Evolutionary conservation across 2,329 filamentous ascomycete genomes (phyloP).

Genomic region (Coniella lustricola): DNA sequence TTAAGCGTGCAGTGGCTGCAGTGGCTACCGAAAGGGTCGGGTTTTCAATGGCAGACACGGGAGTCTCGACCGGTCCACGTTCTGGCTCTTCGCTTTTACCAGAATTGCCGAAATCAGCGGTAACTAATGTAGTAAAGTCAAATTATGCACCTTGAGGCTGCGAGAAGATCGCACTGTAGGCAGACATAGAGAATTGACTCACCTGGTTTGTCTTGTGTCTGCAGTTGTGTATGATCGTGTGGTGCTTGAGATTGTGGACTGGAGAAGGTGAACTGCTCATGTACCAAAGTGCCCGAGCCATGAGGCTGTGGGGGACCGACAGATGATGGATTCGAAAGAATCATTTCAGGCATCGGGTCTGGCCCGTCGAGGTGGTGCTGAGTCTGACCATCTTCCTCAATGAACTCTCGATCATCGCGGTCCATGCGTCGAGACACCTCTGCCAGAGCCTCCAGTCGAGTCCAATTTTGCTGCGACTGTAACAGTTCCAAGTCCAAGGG

Average conservation of each 20-base stretch:
- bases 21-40: slow-evolving; percentile 49
- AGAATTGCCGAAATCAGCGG: slow-evolving; percentile 22
- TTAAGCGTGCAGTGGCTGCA: slow-evolving; percentile 48
- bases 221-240: slow-evolving; percentile 27
- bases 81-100: slow-evolving; percentile 44
- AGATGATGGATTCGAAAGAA: slow-evolving; percentile 1
- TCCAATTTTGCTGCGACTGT: slow-evolving; percentile 55
- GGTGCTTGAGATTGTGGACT: slow-evolving; percentile 47
- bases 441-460: slow-evolving; percentile 76
- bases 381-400: slow-evolving; percentile 41
- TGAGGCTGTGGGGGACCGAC: slow-evolving; percentile 16
- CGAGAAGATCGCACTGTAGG: not conserved
- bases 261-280: slow-evolving; percentile 50
- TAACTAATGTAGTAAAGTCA: slow-evolving; percentile 4
- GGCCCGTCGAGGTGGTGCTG: slow-evolving; percentile 30
- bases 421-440: slow-evolving; percentile 75
- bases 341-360: slow-evolving; percentile 4
- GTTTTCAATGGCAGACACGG: slow-evolving; percentile 31
- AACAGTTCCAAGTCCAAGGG: slow-evolving; percentile 33
- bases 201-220: slow-evolving; percentile 31
- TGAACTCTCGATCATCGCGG: slow-evolving; percentile 54
- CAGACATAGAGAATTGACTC: slow-evolving; percentile 13
- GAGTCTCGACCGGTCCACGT: slow-evolving; percentile 35
- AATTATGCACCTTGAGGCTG: not conserved
- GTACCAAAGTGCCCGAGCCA: slow-evolving; percentile 36